Conservation (phyloP, 495 filamentous ascomycete genomes). For the Aspergillus conjunctus region DNA sequence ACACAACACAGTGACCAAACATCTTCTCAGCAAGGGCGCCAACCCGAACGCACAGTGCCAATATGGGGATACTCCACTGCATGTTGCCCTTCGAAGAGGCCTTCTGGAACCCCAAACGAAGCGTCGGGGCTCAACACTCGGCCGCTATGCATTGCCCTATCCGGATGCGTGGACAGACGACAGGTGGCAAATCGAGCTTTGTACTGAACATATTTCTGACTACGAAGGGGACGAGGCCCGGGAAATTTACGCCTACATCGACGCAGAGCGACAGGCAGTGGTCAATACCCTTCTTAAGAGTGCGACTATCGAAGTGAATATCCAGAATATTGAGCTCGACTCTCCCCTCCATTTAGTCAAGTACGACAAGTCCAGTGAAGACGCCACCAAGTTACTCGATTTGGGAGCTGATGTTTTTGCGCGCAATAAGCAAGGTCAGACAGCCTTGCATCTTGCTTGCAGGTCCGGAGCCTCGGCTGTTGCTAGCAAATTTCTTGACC, state of each 20-base stretch:
- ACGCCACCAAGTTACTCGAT: background rate
- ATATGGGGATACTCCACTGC: constrained; percentile 7
- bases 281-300: constrained; percentile 5
- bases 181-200: constrained; percentile 1
- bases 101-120: background rate
- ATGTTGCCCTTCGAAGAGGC: constrained; percentile 7
- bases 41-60: constrained; percentile 7
- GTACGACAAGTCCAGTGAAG: background rate
- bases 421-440: background rate
- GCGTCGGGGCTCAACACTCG: background rate
- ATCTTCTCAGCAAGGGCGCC: constrained; percentile 3
- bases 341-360: background rate
- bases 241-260: background rate
- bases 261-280: background rate
- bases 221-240: constrained; percentile 4
- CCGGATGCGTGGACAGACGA: constrained; percentile 6
- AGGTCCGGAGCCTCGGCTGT: background rate
- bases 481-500: background rate
- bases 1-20: background rate
- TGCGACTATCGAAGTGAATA: background rate
- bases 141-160: background rate
- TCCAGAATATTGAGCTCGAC: background rate
- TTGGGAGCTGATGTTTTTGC: background rate
- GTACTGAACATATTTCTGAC: background rate
- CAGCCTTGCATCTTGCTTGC: constrained; percentile 6